A percentile compares a stretch with the other conserved stretches of the same genome.
These are phyloP conservation scores for Tolypocladium pustulatum DNA, from an alignment of 2,329 filamentous ascomycete species.

Conservation along the genomic window DNA sequence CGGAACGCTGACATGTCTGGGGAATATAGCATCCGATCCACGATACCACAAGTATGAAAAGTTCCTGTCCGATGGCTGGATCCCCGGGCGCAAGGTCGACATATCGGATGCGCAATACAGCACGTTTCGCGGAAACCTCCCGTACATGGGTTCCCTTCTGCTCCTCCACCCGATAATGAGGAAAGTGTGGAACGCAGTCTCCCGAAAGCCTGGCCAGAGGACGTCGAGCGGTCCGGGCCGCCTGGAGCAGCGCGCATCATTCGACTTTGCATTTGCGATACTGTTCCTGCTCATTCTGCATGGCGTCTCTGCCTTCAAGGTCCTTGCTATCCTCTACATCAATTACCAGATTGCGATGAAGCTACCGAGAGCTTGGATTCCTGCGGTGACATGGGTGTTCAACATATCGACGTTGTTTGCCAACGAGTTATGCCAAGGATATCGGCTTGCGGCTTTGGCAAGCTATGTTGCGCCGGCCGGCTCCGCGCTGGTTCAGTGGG, in stretches of 20 bases:
- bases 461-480: conserved; percentile 33
- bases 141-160: conserved; percentile 65
- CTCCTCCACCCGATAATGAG: conserved; percentile 71
- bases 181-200: conserved; percentile 53
- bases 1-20: conserved; percentile 3
- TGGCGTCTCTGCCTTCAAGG: conserved; percentile 75
- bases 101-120: conserved; percentile 82
- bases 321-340: conserved; percentile 65
- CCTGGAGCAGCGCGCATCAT: conserved; percentile 61
- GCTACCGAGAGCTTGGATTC: conserved; percentile 61
- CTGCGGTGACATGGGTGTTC: conserved; percentile 76
- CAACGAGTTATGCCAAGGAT: conserved; percentile 77
- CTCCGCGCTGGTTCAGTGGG: conserved; percentile 46
- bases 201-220: conserved; percentile 21
- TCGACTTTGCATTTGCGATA: conserved; percentile 73
- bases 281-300: conserved; percentile 73
- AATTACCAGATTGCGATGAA: conserved; percentile 73
- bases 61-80: conserved; percentile 74
- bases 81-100: conserved; percentile 86
- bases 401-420: conserved; percentile 79
- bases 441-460: conserved; percentile 57
- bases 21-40: conserved; percentile 62
- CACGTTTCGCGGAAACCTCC: conserved; percentile 76
- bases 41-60: conserved; percentile 65
- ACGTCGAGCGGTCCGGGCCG: conserved; percentile 41